phyloP scores from a whole-genome alignment of 805 yeast genomes.

The Teunomyces lycoperdinae region DNA sequence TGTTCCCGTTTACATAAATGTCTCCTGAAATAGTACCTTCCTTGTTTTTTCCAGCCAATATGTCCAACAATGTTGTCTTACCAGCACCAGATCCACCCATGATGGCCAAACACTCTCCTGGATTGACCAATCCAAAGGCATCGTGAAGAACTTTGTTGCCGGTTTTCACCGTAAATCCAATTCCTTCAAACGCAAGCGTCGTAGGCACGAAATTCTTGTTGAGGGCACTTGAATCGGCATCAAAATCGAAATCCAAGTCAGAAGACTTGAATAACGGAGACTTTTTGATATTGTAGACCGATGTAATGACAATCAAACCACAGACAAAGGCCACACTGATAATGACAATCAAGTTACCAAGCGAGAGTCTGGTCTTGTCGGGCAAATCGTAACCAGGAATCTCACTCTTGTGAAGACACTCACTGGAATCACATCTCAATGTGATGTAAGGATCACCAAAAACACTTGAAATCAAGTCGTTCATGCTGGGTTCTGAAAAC shows the following conservation, averaged over 20 bases:
- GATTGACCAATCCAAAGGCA: conserved; percentile 74
- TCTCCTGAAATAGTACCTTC: conserved; percentile 68
- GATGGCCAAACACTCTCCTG: conserved; percentile 88
- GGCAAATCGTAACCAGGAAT: conserved; percentile 88
- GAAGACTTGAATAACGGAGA: conserved; percentile 57
- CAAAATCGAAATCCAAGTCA: conserved; percentile 27
- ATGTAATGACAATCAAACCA: conserved; percentile 39
- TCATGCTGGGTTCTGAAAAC: conserved; percentile 95
- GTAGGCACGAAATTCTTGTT: conserved; percentile 61
- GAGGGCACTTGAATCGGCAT: conserved; percentile 38
- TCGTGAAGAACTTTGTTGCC: conserved; percentile 57
- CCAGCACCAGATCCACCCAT: conserved; percentile 99
- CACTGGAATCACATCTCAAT: conserved; percentile 78
- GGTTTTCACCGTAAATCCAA: conserved; percentile 52
- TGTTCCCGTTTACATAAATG: conserved; percentile 73
- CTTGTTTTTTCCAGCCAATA: conserved; percentile 84
- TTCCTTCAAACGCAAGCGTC: conserved; percentile 69
- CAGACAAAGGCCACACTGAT: conserved; percentile 42
- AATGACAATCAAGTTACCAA: conserved; percentile 47
- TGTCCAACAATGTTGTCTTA: conserved; percentile 89
- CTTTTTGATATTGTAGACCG: conserved; percentile 49
- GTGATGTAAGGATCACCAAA: conserved; percentile 95
- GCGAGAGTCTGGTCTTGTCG: conserved; percentile 41
- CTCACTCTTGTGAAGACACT: conserved; percentile 88
- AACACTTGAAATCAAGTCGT: conserved; percentile 81